These are phyloP conservation scores for Penicillium palitans DNA, from an alignment of 2,329 filamentous ascomycete species.

Conservation along the genomic window DNA sequence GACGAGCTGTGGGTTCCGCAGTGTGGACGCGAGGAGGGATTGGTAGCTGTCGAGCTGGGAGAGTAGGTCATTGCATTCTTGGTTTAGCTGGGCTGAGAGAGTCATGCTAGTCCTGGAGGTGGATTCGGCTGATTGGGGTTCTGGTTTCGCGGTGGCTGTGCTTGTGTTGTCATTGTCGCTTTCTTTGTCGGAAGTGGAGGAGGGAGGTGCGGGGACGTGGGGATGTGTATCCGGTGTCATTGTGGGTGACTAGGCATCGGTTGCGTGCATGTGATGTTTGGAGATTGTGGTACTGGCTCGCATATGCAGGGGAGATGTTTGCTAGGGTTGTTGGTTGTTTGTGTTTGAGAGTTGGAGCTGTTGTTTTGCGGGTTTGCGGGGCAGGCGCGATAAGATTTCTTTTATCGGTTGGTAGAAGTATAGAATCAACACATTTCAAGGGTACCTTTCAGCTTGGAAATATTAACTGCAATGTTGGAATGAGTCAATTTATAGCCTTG, in stretches of 20 bases:
- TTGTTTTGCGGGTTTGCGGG: not conserved
- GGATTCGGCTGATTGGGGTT: not conserved
- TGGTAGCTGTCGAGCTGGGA: slow-evolving; percentile 50
- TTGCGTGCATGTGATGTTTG: not conserved
- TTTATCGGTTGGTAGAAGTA: not conserved
- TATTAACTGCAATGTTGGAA: not conserved
- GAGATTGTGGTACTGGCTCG: not conserved
- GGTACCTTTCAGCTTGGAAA: too few relatives aligned
- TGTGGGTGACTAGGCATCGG: not conserved
- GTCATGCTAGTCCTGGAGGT: slow-evolving; percentile 14
- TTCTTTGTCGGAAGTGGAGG: not conserved
- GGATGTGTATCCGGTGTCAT: slow-evolving; percentile 1
- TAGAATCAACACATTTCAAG: too few relatives aligned
- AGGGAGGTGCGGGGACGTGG: not conserved
- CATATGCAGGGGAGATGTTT: not conserved
- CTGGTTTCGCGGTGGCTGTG: slow-evolving; percentile 2
- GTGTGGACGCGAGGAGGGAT: slow-evolving; percentile 39
- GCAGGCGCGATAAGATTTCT: not conserved
- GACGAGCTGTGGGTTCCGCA: slow-evolving; percentile 49
- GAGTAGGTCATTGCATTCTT: slow-evolving; percentile 45
- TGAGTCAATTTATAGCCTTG: not conserved
- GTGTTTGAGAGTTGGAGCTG: not conserved
- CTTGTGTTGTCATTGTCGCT: slow-evolving; percentile 4
- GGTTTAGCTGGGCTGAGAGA: slow-evolving; percentile 36
- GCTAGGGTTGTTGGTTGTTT: not conserved